Conservation (phyloP, 495 filamentous ascomycete genomes). For the Talaromyces ruber region DNA sequence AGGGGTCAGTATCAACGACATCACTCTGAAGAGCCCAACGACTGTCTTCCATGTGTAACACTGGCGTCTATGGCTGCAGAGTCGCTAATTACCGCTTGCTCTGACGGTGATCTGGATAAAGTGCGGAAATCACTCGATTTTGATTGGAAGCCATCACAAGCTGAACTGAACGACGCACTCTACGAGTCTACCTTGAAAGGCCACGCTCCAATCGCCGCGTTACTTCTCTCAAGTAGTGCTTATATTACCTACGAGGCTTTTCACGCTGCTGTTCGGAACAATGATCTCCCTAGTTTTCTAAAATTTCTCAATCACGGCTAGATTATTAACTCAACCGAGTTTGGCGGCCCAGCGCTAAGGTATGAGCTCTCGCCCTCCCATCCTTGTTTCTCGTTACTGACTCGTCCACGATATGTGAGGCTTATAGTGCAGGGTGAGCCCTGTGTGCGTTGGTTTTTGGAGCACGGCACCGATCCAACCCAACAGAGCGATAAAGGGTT, state of each 20-base stretch:
- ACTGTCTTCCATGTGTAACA: background rate
- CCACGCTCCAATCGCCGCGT: background rate
- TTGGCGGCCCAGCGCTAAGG: slow-evolving; percentile 4
- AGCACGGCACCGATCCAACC: slow-evolving; percentile 5
- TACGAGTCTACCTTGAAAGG: background rate
- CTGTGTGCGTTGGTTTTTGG: slow-evolving; percentile 6
- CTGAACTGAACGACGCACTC: slow-evolving; percentile 2
- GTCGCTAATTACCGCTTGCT: slow-evolving; percentile 4
- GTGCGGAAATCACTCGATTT: slow-evolving; percentile 1
- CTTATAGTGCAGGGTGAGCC: slow-evolving; percentile 2
- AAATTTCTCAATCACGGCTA: slow-evolving; percentile 6
- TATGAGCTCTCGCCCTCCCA: background rate
- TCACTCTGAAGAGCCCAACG: background rate
- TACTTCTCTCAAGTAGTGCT: slow-evolving; percentile 5
- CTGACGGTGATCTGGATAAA: slow-evolving; percentile 4
- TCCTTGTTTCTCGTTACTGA: background rate
- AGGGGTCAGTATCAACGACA: background rate
- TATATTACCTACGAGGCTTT: background rate
- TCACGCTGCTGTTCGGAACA: background rate
- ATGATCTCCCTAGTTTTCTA: slow-evolving; percentile 1
- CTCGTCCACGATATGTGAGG: background rate
- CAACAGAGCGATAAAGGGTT: background rate
- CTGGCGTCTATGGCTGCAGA: background rate
- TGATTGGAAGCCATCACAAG: slow-evolving; percentile 7
- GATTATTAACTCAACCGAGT: slow-evolving; percentile 6